A percentile compares a stretch with the other conserved stretches of the same genome.
These are phyloP conservation scores for Wickerhamomyces mucosus DNA, from an alignment of 805 yeast genomes.

Conservation along the genomic window DNA sequence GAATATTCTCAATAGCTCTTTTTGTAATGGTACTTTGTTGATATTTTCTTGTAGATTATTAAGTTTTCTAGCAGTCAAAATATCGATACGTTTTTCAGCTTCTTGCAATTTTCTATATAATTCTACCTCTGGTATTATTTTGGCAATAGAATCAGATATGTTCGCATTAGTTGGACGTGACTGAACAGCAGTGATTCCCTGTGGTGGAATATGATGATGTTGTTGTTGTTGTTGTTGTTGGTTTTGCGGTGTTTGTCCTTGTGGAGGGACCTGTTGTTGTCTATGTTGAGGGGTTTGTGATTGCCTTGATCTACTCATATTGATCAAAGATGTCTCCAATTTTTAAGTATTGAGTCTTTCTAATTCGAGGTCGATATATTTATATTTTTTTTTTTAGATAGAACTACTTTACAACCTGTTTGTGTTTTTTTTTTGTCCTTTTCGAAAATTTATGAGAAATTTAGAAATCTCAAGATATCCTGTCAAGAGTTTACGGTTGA, in stretches of 20 bases:
- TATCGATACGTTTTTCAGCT: constrained; percentile 77
- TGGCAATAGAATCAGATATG: constrained; percentile 36
- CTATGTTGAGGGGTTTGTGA: not conserved
- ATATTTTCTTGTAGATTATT: constrained; percentile 73
- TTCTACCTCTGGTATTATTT: constrained; percentile 58
- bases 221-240: constrained; percentile 12
- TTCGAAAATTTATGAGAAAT: too few relatives aligned
- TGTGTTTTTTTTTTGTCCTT: too few relatives aligned
- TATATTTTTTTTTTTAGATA: too few relatives aligned
- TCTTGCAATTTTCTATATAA: constrained; percentile 62
- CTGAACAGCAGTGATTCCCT: constrained; percentile 13
- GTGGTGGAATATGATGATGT: too few relatives aligned
- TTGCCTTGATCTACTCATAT: not conserved
- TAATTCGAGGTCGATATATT: too few relatives aligned
- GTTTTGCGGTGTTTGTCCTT: not conserved
- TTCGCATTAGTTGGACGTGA: constrained; percentile 44
- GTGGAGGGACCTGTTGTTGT: not conserved
- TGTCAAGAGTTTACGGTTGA: too few relatives aligned
- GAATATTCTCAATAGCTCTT: constrained; percentile 65
- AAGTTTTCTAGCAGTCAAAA: constrained; percentile 72
- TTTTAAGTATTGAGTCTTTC: too few relatives aligned
- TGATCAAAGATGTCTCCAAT: too few relatives aligned
- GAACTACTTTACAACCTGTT: too few relatives aligned
- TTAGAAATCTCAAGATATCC: too few relatives aligned
- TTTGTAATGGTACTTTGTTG: constrained; percentile 33